Percentiles rank a stretch among this genome's conserved stretches.
These are phyloP conservation scores for Tuctoria greenei DNA, from an alignment of 176 grass and related monocot genomes.

Conservation along the genomic window DNA sequence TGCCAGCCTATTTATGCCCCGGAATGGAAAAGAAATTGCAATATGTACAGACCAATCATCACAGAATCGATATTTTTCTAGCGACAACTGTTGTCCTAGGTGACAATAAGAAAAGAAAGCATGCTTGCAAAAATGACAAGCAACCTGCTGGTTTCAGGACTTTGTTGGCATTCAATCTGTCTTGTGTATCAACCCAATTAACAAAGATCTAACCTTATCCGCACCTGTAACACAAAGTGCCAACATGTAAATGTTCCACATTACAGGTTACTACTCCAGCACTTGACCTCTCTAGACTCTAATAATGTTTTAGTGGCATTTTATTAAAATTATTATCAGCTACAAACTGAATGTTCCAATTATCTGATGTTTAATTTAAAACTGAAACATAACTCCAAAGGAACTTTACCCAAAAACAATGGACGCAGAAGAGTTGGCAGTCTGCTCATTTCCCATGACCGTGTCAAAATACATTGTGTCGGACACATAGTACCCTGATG, in stretches of 20 bases:
- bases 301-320: slow-evolving; percentile 13
- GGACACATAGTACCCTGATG: slow-evolving; percentile 87
- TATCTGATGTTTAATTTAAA: slow-evolving; percentile 18
- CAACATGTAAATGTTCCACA: slow-evolving; percentile 26
- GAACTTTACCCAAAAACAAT: slow-evolving; percentile 87
- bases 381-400: background rate
- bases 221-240: slow-evolving; percentile 22
- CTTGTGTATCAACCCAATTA: slow-evolving; percentile 33
- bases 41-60: background rate
- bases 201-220: slow-evolving; percentile 12
- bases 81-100: background rate
- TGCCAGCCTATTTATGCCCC: slow-evolving; percentile 4
- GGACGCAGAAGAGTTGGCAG: slow-evolving; percentile 78
- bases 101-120: slow-evolving; percentile 14
- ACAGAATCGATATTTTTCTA: background rate
- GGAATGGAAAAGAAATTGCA: background rate
- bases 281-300: slow-evolving; percentile 5
- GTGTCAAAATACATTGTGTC: slow-evolving; percentile 78
- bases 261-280: background rate
- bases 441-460: slow-evolving; percentile 64
- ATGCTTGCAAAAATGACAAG: slow-evolving; percentile 21
- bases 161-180: slow-evolving; percentile 12
- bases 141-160: slow-evolving; percentile 24
- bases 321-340: slow-evolving; percentile 11
- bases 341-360: background rate